Conservation (phyloP, 1,284 basidiomycete species). For the Pascua sp. region DNA sequence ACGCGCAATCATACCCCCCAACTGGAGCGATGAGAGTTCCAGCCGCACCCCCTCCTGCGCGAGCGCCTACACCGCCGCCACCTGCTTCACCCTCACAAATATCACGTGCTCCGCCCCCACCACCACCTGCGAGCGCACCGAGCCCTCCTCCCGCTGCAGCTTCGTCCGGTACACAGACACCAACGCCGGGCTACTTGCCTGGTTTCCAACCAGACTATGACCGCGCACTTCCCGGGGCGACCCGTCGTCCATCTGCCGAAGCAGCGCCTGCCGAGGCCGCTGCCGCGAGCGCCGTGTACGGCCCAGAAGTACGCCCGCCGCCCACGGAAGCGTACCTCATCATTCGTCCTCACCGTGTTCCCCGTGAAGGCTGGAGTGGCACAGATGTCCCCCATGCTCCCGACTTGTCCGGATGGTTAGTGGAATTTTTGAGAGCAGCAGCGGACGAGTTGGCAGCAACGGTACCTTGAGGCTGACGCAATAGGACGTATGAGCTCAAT, state of each 20-base stretch:
- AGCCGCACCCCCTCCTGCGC: not conserved
- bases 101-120: conserved; percentile 9
- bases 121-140: conserved; percentile 13
- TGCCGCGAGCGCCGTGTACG: conserved; percentile 7
- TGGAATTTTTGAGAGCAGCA: not conserved
- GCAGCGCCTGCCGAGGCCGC: conserved; percentile 5
- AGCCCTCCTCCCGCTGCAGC: conserved; percentile 1
- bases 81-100: conserved; percentile 16
- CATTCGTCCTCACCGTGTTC: conserved; percentile 16
- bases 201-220: conserved; percentile 21
- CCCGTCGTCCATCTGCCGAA: conserved; percentile 1
- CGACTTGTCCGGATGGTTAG: conserved; percentile 15
- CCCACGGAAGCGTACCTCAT: conserved; percentile 18
- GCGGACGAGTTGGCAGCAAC: no score
- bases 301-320: conserved; percentile 11
- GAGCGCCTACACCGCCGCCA: conserved; percentile 7
- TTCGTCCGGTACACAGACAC: not conserved
- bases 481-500: conserved; percentile 14
- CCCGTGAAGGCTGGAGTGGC: conserved; percentile 13
- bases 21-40: no score
- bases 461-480: not conserved
- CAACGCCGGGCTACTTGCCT: conserved; percentile 6
- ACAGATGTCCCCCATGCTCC: not conserved
- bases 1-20: no score
- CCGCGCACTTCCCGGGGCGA: conserved; percentile 1